Conservation (phyloP, 1,284 basidiomycete genomes). For the Leccinum angustisporum region DNA sequence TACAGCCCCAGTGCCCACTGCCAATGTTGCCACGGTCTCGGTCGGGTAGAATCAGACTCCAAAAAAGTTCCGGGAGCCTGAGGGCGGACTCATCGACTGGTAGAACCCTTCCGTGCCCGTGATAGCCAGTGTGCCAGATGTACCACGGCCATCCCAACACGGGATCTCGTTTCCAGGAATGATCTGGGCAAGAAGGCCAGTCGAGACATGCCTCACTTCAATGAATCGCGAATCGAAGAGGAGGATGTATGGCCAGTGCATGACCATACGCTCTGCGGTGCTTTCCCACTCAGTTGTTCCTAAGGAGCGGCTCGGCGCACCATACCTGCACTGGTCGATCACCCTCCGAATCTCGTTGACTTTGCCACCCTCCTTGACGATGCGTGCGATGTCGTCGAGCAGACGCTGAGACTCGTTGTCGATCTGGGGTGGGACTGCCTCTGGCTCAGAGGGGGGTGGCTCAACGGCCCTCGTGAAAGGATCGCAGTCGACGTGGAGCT, state of each 20-base stretch:
- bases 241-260: conserved; percentile 87
- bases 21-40: too few relatives aligned
- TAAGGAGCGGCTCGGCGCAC: conserved; percentile 73
- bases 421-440: too few relatives aligned
- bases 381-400: too few relatives aligned
- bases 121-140: conserved; percentile 39
- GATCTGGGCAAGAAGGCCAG: conserved; percentile 87
- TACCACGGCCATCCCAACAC: conserved; percentile 84
- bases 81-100: conserved; percentile 45
- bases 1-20: too few relatives aligned
- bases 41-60: too few relatives aligned
- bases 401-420: too few relatives aligned
- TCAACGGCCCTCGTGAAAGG: too few relatives aligned
- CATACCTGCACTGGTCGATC: conserved; percentile 28
- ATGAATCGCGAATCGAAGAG: conserved; percentile 92
- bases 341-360: too few relatives aligned
- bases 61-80: too few relatives aligned
- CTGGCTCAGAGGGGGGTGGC: too few relatives aligned
- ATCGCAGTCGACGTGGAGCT: too few relatives aligned
- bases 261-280: conserved; percentile 81
- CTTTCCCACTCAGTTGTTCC: conserved; percentile 95
- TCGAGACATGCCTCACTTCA: conserved; percentile 86
- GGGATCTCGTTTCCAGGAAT: conserved; percentile 80
- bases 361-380: too few relatives aligned
- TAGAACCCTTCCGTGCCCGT: conserved; percentile 24